These are phyloP conservation scores for Chloris gayana DNA, from an alignment of 176 grass and related monocot genomes.

Conservation along the genomic window DNA sequence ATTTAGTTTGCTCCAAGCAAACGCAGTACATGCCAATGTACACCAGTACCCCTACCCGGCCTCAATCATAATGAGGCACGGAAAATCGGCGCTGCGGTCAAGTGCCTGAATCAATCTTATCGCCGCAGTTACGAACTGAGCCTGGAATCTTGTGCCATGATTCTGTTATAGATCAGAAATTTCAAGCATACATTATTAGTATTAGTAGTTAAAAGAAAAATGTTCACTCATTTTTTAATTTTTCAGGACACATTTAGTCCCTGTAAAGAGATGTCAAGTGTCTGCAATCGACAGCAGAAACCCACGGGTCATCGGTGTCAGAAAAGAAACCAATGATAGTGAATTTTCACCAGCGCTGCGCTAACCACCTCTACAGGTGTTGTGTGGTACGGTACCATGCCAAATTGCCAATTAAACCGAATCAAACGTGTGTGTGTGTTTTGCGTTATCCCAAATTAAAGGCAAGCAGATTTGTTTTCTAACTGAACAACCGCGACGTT, in stretches of 20 bases:
- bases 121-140: background rate
- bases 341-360: background rate
- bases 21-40: background rate
- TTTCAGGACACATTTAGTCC: background rate
- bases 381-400: background rate
- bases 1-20: conserved; percentile 11
- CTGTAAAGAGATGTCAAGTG: background rate
- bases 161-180: background rate
- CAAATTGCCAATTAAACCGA: background rate
- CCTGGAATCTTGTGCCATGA: background rate
- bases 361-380: background rate
- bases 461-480: background rate
- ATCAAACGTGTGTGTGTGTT: background rate
- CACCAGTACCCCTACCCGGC: background rate
- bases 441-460: too few relatives aligned
- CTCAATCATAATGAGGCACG: background rate
- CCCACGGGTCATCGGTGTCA: background rate
- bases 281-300: background rate
- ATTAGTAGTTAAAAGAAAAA: too few relatives aligned
- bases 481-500: background rate
- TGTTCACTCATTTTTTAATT: background rate
- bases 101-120: background rate
- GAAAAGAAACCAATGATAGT: background rate
- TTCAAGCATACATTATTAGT: background rate
- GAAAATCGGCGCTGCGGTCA: background rate